Base-by-base conservation (phyloP, 2,329 filamentous ascomycete genomes). In the Diaporthe australafricana region DNA sequence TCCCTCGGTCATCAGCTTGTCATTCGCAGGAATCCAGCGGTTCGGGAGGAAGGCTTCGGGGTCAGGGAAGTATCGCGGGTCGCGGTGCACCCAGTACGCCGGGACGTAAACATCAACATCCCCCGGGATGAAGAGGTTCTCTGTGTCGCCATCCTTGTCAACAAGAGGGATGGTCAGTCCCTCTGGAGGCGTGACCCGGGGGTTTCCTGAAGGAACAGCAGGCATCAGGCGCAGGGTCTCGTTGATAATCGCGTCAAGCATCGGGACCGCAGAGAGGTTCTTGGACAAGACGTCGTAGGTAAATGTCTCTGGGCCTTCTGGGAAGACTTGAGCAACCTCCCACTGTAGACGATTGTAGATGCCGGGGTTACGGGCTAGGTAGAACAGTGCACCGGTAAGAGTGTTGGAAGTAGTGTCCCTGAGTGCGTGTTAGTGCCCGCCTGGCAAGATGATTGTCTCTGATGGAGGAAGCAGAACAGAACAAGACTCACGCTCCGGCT, bases 11-110 rank as follows among this genome's bases (percentile, higher is more conserved):
- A 48, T 22, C 50, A 70, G 14, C 20, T 25, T 48, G 27, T 71
- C 71, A 7, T 27, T 42, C 22, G 8, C 55, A 17, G n/a, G 22
- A 12, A 60, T 22, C 72, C 74, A 76, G 16, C 75, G 65, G 48
- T 74, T 73, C 6, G 75, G 75, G 14, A 69, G 14, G 63, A 76
- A 75, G 45, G 42, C 70, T 20, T 68, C 40, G 12, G 66, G 66
- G 17, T 47, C 25, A 16, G 67, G 65, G 67, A 68, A 75, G 50
- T 74, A 75, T 14, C 70, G 65, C 5, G 56, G 30, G 55, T 77
- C 74, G 9, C 70, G 66, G 22, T 76, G 75, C 16, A 76, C 71
- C 25, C 50, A 52, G n/a, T 71, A 73, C 5, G 71, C 27, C 16
- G 71, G 71, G 3, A 70, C 68, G 16, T 38, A 71, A 2, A 73